These are phyloP conservation scores for Phaeotremella fagi DNA, from an alignment of 768 basidiomycete species.

Conservation along the genomic window DNA sequence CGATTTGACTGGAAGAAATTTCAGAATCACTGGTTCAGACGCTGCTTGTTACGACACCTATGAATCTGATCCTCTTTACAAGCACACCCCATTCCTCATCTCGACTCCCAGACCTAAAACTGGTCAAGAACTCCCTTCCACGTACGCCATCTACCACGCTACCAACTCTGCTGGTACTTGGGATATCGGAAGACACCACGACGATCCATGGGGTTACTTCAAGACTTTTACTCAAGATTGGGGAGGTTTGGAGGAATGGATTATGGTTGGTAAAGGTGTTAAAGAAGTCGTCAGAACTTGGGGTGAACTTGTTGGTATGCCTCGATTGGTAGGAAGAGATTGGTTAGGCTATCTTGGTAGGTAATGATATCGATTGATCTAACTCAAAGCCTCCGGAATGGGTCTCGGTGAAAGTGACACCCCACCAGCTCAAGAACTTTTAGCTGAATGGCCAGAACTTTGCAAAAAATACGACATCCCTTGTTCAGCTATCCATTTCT, in stretches of 20 bases:
- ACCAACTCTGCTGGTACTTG: slow-evolving; percentile 36
- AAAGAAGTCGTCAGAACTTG: slow-evolving; percentile 33
- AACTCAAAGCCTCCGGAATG: slow-evolving; percentile 30
- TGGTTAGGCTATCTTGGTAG: slow-evolving; percentile 43
- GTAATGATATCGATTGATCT: background rate
- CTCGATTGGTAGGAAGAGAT: slow-evolving; percentile 36
- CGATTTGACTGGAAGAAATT: slow-evolving; percentile 30
- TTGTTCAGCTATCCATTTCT: slow-evolving; percentile 45
- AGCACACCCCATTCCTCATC: slow-evolving; percentile 46
- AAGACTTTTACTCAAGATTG: slow-evolving; percentile 37
- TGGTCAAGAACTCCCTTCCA: slow-evolving; percentile 10
- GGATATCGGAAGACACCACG: slow-evolving; percentile 36
- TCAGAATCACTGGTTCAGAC: slow-evolving; percentile 36
- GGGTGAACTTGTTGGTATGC: slow-evolving; percentile 37
- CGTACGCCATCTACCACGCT: slow-evolving; percentile 25
- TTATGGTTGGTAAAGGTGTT: slow-evolving; percentile 35
- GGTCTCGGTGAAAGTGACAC: slow-evolving; percentile 45
- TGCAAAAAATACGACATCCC: slow-evolving; percentile 47
- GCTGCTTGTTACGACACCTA: slow-evolving; percentile 42
- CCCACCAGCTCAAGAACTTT: slow-evolving; percentile 40
- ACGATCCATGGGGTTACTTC: slow-evolving; percentile 44
- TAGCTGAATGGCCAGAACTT: slow-evolving; percentile 39
- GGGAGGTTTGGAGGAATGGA: slow-evolving; percentile 44
- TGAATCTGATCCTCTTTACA: slow-evolving; percentile 44
- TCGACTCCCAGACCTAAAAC: slow-evolving; percentile 20